Conservation (phyloP, 495 filamentous ascomycete species). For the Margaritispora aquatica region DNA sequence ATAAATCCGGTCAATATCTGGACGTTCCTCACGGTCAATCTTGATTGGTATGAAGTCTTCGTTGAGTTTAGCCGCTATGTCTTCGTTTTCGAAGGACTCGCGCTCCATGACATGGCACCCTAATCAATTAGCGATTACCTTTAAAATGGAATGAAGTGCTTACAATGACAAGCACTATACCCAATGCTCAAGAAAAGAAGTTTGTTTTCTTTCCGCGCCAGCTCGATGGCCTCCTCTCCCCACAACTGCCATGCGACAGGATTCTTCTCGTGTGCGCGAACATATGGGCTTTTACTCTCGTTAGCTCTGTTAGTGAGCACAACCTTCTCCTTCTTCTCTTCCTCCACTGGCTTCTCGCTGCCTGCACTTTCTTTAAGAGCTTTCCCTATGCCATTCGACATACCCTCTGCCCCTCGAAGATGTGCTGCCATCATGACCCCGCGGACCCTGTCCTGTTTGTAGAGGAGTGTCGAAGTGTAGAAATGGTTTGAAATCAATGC, state of each 20-base stretch:
- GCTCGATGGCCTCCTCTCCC: slow-evolving; percentile 65
- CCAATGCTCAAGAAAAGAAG: slow-evolving; percentile 93
- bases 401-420: slow-evolving; percentile 14
- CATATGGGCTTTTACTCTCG: slow-evolving; percentile 77
- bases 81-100: slow-evolving; percentile 81
- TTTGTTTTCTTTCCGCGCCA: slow-evolving; percentile 74
- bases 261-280: slow-evolving; percentile 75
- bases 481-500: no score
- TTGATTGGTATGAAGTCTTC: slow-evolving; percentile 86
- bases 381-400: slow-evolving; percentile 12
- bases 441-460: slow-evolving; percentile 14
- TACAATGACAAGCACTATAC: slow-evolving; percentile 93
- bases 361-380: slow-evolving; percentile 13
- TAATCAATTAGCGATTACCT: slow-evolving; percentile 26
- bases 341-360: background rate
- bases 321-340: slow-evolving; percentile 12
- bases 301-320: slow-evolving; percentile 52
- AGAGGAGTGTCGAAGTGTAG: background rate
- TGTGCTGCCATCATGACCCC: slow-evolving; percentile 19
- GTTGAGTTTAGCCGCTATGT: slow-evolving; percentile 80
- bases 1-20: slow-evolving; percentile 93
- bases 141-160: slow-evolving; percentile 24
- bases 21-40: slow-evolving; percentile 90
- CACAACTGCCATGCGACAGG: slow-evolving; percentile 93
- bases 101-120: slow-evolving; percentile 93